These are phyloP conservation scores for Salvia hispanica DNA, from an alignment of 257 asterid species.

Conservation along the genomic window DNA sequence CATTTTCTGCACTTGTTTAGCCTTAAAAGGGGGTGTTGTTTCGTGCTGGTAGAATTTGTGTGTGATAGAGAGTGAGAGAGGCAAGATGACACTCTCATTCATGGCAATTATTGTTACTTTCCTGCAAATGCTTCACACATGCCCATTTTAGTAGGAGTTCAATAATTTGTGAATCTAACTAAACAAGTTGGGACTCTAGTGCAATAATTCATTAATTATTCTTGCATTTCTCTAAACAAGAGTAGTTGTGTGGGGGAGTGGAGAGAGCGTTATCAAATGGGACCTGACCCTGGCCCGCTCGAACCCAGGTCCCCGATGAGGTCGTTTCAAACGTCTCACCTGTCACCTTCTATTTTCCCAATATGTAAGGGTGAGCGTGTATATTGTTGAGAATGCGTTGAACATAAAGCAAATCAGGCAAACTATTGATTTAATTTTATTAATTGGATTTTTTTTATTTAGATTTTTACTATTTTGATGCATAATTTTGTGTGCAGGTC, in stretches of 20 bases:
- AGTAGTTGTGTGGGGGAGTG: slow-evolving; percentile 13
- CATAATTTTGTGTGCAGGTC: background rate
- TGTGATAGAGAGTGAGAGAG: too few species aligned
- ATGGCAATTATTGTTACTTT: too few species aligned
- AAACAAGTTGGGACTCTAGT: background rate
- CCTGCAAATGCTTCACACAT: too few species aligned
- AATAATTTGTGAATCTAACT: too few species aligned
- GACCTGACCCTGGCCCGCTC: slow-evolving; percentile 18
- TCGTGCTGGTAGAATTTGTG: background rate
- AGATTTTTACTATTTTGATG: too few species aligned
- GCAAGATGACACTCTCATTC: too few species aligned
- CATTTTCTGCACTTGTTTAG: background rate
- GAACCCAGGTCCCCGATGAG: slow-evolving; percentile 27
- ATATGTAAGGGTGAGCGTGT: background rate
- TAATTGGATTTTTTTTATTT: too few species aligned
- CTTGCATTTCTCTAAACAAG: background rate
- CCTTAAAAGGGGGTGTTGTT: background rate
- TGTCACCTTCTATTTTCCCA: slow-evolving; percentile 30
- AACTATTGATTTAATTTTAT: too few species aligned
- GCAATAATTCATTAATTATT: background rate
- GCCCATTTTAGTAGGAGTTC: too few species aligned
- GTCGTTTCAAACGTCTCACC: slow-evolving; percentile 27
- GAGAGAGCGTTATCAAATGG: slow-evolving; percentile 5
- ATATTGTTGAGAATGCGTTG: too few species aligned
- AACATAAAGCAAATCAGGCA: too few species aligned